A percentile compares a stretch with the other conserved stretches of the same genome.
Conservation (phyloP, 345 rosid genomes). For the Salix purpurea region DNA sequence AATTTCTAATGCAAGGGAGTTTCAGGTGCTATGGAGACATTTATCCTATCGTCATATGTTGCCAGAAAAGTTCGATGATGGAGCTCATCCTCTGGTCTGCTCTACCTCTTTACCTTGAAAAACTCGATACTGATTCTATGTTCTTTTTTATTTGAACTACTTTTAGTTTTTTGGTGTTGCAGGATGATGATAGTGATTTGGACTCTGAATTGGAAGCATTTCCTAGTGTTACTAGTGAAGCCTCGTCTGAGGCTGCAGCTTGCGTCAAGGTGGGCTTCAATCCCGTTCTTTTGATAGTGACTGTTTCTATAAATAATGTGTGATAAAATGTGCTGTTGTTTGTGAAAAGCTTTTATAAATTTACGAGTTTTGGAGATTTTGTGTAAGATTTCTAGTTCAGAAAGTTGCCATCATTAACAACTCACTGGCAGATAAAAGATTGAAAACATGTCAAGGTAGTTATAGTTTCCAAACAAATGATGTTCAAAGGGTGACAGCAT, state of each 20-base stretch:
- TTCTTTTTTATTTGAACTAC: background rate
- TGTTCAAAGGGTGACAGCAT: background rate
- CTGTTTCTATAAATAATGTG: background rate
- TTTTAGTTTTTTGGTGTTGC: slow-evolving; percentile 14
- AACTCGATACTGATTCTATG: background rate
- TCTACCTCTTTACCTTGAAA: background rate
- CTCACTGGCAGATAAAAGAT: background rate
- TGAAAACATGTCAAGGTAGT: background rate
- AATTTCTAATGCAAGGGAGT: slow-evolving; percentile 18
- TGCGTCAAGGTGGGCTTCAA: slow-evolving; percentile 58
- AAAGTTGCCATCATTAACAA: background rate
- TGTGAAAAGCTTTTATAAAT: background rate
- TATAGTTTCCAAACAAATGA: background rate
- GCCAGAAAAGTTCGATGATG: slow-evolving; percentile 44
- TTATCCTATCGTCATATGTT: slow-evolving; percentile 64
- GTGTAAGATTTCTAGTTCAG: background rate
- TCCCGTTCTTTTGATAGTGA: background rate
- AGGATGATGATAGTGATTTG: slow-evolving; percentile 93
- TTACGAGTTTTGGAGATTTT: background rate
- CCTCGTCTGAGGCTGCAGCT: slow-evolving; percentile 75
- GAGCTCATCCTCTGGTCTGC: slow-evolving; percentile 54
- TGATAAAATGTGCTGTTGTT: background rate
- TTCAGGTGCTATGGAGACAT: slow-evolving; percentile 79
- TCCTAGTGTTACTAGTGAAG: slow-evolving; percentile 60
- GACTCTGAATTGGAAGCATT: slow-evolving; percentile 83